phyloP scores from a whole-genome alignment of 331 rosid species.

The Telfairia occidentalis region DNA sequence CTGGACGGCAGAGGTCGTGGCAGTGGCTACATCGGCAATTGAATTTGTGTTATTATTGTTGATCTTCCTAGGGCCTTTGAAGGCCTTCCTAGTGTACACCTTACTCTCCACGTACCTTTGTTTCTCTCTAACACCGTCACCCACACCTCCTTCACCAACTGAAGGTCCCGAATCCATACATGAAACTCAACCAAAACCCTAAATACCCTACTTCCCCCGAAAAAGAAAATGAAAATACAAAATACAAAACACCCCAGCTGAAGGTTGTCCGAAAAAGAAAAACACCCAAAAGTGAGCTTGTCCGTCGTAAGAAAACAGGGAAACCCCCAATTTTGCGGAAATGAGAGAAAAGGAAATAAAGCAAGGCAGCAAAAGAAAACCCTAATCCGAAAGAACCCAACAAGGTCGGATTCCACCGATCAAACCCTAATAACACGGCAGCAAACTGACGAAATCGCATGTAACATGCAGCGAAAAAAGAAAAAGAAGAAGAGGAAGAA shows the following conservation, averaged over 20 bases:
- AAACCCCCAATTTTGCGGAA: not conserved
- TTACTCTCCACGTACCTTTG: conserved; percentile 50
- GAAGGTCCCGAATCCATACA: conserved; percentile 90
- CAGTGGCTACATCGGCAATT: not conserved
- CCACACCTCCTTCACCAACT: conserved; percentile 42
- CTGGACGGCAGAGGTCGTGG: conserved; percentile 7
- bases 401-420: not conserved
- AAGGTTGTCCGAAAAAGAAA: not conserved
- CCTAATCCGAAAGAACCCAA: not conserved
- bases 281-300: not conserved
- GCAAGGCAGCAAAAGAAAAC: not conserved
- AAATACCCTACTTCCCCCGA: conserved; percentile 16
- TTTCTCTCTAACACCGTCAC: conserved; percentile 53
- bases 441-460: not conserved
- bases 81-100: conserved; percentile 70
- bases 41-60: conserved; percentile 11
- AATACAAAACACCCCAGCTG: conserved; percentile 9
- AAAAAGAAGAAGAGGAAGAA: not conserved
- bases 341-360: not conserved
- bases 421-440: not conserved
- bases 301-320: not conserved
- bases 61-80: conserved; percentile 43
- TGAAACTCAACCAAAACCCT: conserved; percentile 51
- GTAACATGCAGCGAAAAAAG: not conserved
- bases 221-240: not conserved